Conservation (phyloP, 805 yeast genomes). For the Wickerhamomyces bovis region DNA sequence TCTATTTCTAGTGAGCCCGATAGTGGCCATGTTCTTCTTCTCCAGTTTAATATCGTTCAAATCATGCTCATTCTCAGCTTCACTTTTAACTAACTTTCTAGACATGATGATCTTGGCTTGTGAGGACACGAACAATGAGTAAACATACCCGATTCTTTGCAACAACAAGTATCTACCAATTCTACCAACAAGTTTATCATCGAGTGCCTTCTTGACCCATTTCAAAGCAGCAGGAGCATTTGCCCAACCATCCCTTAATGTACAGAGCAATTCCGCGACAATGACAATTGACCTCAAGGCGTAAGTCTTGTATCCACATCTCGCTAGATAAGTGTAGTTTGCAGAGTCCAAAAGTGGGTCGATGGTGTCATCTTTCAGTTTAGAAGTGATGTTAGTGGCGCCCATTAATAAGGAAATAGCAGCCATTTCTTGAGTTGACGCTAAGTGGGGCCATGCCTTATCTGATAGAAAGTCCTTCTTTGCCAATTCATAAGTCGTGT, state of each 20-base stretch:
- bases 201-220: slow-evolving; percentile 40
- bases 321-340: slow-evolving; percentile 65
- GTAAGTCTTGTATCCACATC: slow-evolving; percentile 63
- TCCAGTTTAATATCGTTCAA: slow-evolving; percentile 31
- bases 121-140: slow-evolving; percentile 35
- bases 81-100: slow-evolving; percentile 20
- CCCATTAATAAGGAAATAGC: slow-evolving; percentile 66
- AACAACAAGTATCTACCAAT: slow-evolving; percentile 44
- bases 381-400: slow-evolving; percentile 35
- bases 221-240: slow-evolving; percentile 37
- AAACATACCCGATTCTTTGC: slow-evolving; percentile 51
- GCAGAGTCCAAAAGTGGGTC: slow-evolving; percentile 55
- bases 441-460: slow-evolving; percentile 74
- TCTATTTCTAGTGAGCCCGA: slow-evolving; percentile 57
- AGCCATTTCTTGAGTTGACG: slow-evolving; percentile 86
- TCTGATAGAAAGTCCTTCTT: slow-evolving; percentile 72
- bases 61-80: slow-evolving; percentile 3
- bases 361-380: slow-evolving; percentile 37
- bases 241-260: slow-evolving; percentile 36
- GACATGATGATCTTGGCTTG: slow-evolving; percentile 26
- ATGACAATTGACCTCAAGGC: slow-evolving; percentile 63
- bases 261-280: slow-evolving; percentile 61
- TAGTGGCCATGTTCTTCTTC: slow-evolving; percentile 31
- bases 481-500: slow-evolving; percentile 74
- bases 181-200: slow-evolving; percentile 38